Base-by-base conservation (phyloP, 257 asterid species). In the Gentiana straminea region DNA sequence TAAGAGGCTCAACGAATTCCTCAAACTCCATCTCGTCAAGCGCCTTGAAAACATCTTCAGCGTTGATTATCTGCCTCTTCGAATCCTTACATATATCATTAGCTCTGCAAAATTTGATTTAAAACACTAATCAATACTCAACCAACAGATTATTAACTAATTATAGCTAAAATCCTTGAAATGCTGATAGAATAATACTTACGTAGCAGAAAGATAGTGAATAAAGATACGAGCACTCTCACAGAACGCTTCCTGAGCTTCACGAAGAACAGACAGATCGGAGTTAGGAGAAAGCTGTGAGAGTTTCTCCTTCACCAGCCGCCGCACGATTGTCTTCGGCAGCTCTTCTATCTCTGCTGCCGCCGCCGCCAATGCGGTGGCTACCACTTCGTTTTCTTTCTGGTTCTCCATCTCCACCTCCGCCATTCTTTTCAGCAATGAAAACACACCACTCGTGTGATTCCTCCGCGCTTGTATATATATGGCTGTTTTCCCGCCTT, bases 1-100 rank as follows among this genome's bases (percentile, higher is more conserved):
- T 81, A 55, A 91, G 95, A 69, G 95, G 95, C 48, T 57, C 81
- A 52, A 83, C 73, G 66, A 91, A 81, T 70, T 87, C 98, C 0
- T 80, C 38, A 75, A 84, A 92, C 62, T 88, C 94, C 45, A 88
- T 83, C 75, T 88, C 99, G 73, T 92, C 97, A 66, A 88, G 72
- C 36, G 97, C 99, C 73, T 85, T 88, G 69, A 92, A 81, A 54
- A 92, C 94, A 75, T 92, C 99, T 61, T 92, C 99, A 0, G 94
- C 94, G 33, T 72, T 88, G 65, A 88, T 79, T 44, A 77, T 81
- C 66, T 88, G 97, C 65, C 97, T 72, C 61, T 81, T 85, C 3
- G 99, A 77, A 70, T 88, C 97, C 86, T 80, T 92, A 62, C 94
- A 88, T 41, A 78, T 62, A 57, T 92, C 99, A 66, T 83, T 86